Evolutionary conservation across 352 stramenopile genomes (phyloP).

Genomic region (Phytophthora citricola): DNA sequence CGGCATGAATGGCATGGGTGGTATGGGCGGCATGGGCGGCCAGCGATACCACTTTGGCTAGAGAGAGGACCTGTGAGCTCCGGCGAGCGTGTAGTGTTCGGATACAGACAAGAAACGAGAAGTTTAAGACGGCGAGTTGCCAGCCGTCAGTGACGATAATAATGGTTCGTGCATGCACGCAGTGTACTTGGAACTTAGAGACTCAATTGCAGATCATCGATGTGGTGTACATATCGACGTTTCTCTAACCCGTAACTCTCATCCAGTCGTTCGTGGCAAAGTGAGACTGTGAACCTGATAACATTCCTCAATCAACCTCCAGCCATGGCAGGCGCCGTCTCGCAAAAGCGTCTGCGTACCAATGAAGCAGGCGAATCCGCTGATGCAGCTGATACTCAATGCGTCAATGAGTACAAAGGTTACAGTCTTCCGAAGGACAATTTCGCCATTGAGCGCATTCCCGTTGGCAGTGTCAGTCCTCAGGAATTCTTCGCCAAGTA

Average conservation of each 20-base stretch:
- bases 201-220: too few species aligned
- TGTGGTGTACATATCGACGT: conserved; percentile 12
- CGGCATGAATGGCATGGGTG: conserved; percentile 47
- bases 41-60: conserved; percentile 88
- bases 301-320: conserved; percentile 10
- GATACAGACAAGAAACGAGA: conserved; percentile 32
- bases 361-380: conserved; percentile 27
- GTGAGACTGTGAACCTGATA: conserved; percentile 28
- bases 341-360: conserved; percentile 55
- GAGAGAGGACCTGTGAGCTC: conserved; percentile 31
- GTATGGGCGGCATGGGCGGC: conserved; percentile 51
- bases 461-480: conserved; percentile 58
- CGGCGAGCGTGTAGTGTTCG: conserved; percentile 34
- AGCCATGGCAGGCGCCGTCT: conserved; percentile 26
- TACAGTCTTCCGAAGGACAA: conserved; percentile 53
- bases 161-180: conserved; percentile 33
- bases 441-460: conserved; percentile 61
- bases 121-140: conserved; percentile 30
- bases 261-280: conserved; percentile 43
- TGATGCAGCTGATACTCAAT: conserved; percentile 24
- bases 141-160: conserved; percentile 37
- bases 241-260: conserved; percentile 22
- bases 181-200: conserved; percentile 19
- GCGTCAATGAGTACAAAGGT: conserved; percentile 68
- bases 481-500: conserved; percentile 83